Evolutionary conservation across 2,329 filamentous ascomycete genomes (phyloP), one percentile per base, ranked within the genome.

Genomic region (Aurifilum marmelostoma): DNA sequence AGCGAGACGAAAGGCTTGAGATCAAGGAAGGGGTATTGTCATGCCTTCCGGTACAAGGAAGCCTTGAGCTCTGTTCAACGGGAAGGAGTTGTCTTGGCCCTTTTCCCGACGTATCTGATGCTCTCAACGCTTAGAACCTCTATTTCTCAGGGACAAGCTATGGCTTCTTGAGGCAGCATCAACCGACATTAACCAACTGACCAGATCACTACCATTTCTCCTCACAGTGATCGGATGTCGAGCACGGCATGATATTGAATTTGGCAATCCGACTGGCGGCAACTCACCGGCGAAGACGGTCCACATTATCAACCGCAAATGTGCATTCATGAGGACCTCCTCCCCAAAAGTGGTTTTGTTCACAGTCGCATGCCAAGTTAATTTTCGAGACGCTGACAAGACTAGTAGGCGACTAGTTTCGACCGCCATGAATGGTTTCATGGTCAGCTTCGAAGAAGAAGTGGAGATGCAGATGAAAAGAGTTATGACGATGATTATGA

Each of bases 311-410:
- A n/a, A n/a, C n/a, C n/a, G n/a, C n/a, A n/a, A n/a, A n/a, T n/a
- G n/a, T n/a, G n/a, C n/a, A n/a, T n/a, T n/a, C n/a, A n/a, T n/a
- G n/a, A n/a, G n/a, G n/a, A n/a, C n/a, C n/a, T n/a, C n/a, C n/a
- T n/a, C n/a, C n/a, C n/a, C n/a, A n/a, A n/a, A n/a, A n/a, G n/a
- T n/a, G n/a, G n/a, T n/a, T n/a, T n/a, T n/a, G n/a, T n/a, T n/a
- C n/a, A n/a, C n/a, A n/a, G n/a, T n/a, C 29, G 66, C 58, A 8
- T 52, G 63, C 58, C 66, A 66, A 21, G 58, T 59, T n/a, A 41
- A 65, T 27, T 12, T 21, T n/a, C 39, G 43, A 61, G 62, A 56
- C 9, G 54, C 43, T 47, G 61, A 21, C 58, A 29, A 58, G 43
- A n/a, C 37, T 47, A 66, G 66, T 29, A n/a, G n/a, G 27, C 59